phyloP scores from a whole-genome alignment of 73 alveolate genomes.

The Halteria grandinella region DNA sequence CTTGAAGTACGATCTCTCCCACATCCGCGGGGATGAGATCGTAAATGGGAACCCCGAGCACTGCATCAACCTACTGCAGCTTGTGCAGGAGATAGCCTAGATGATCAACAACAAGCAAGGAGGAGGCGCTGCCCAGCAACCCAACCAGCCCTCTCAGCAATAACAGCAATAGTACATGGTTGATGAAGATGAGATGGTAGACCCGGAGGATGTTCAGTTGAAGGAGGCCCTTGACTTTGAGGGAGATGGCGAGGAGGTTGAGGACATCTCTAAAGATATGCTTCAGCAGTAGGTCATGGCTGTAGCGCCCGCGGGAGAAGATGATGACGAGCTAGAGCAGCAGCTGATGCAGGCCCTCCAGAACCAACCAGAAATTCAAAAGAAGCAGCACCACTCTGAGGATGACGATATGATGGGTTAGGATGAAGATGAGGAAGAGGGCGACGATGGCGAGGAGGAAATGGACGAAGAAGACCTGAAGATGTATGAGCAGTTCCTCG shows the following conservation, averaged over 20 bases:
- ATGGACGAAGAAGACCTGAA: conserved; percentile 30
- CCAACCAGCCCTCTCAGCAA: too few relatives aligned
- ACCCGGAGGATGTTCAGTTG: conserved; percentile 36
- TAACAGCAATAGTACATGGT: too few relatives aligned
- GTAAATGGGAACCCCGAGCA: conserved; percentile 57
- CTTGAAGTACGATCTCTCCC: conserved; percentile 39
- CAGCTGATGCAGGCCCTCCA: background rate
- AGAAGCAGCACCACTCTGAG: background rate
- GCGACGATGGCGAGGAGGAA: conserved; percentile 47
- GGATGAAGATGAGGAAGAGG: too few relatives aligned
- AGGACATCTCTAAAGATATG: background rate
- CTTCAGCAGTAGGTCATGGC: background rate
- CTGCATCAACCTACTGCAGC: conserved; percentile 37
- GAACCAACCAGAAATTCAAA: background rate
- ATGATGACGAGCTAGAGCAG: conserved; percentile 11
- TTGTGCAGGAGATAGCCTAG: conserved; percentile 32
- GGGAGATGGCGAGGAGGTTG: conserved; percentile 29
- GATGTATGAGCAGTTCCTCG: conserved; percentile 46
- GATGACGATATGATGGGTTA: conserved; percentile 17
- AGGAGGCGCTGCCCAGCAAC: too few relatives aligned
- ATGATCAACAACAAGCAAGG: conserved; percentile 14
- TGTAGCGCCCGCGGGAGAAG: too few relatives aligned
- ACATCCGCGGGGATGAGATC: conserved; percentile 52
- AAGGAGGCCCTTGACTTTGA: background rate
- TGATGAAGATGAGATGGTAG: conserved; percentile 7